A percentile compares a stretch with the other conserved stretches of the same genome.
Conservation (phyloP, 2,329 filamentous ascomycete genomes). For the Diaporthe citrichinensis region DNA sequence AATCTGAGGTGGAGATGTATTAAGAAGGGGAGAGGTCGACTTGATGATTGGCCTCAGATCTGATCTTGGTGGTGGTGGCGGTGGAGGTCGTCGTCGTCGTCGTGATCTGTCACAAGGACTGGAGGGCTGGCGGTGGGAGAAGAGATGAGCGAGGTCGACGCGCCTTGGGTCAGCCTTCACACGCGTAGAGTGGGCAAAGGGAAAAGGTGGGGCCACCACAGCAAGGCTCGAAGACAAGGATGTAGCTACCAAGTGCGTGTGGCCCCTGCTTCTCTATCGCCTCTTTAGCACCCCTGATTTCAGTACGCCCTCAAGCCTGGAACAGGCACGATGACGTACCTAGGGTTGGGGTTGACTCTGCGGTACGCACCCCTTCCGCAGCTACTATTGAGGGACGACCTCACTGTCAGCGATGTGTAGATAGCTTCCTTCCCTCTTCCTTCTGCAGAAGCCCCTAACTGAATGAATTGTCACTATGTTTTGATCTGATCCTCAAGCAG, state of each 20-base stretch:
- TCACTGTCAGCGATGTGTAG: too few species aligned
- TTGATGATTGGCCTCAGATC: background rate
- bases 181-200: conserved; percentile 33
- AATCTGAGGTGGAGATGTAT: background rate
- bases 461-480: too few species aligned
- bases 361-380: too few species aligned
- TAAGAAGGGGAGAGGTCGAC: background rate
- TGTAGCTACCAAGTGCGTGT: background rate
- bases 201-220: conserved; percentile 17
- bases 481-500: too few species aligned
- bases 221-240: conserved; percentile 17
- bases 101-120: conserved; percentile 2
- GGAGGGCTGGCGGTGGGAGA: conserved; percentile 2
- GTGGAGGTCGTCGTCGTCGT: background rate
- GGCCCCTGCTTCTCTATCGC: background rate
- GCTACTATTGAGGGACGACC: too few species aligned
- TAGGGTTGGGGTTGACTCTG: too few species aligned
- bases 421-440: too few species aligned
- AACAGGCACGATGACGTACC: too few species aligned
- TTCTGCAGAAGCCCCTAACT: too few species aligned
- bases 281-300: too few species aligned
- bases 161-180: conserved; percentile 11
- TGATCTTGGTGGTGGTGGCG: background rate
- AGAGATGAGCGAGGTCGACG: conserved; percentile 28
- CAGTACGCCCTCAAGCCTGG: too few species aligned